Evolutionary conservation across 2,329 filamentous ascomycete genomes (phyloP).

Genomic region (Aspergillus tamarii): DNA sequence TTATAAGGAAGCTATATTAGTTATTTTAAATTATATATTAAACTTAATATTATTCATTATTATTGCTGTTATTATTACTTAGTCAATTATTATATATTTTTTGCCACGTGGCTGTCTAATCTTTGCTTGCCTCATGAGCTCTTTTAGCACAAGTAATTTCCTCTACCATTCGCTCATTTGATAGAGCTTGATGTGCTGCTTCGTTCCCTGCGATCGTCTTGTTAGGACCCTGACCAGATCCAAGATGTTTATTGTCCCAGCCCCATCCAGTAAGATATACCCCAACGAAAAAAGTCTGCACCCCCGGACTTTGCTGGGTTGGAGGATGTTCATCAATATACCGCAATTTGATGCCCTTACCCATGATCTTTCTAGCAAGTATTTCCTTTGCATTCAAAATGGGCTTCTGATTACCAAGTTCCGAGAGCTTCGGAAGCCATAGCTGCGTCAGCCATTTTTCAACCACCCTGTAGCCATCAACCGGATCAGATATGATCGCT

Average conservation of each 20-base stretch:
- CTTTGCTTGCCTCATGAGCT: constrained; percentile 8
- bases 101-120: not conserved
- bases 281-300: constrained; percentile 48
- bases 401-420: constrained; percentile 28
- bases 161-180: constrained; percentile 42
- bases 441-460: constrained; percentile 74
- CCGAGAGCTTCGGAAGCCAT: constrained; percentile 68
- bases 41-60: too few relatives aligned
- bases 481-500: constrained; percentile 68
- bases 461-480: constrained; percentile 63
- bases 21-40: too few relatives aligned
- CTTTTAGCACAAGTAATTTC: constrained; percentile 42
- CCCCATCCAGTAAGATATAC: constrained; percentile 54
- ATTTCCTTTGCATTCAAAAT: constrained; percentile 56
- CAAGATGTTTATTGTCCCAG: constrained; percentile 47
- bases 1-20: too few relatives aligned
- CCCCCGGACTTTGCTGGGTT: constrained; percentile 38
- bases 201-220: constrained; percentile 50
- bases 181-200: constrained; percentile 47
- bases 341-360: constrained; percentile 60
- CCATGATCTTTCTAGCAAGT: constrained; percentile 57
- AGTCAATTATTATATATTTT: not conserved
- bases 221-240: constrained; percentile 48
- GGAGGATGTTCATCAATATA: constrained; percentile 56
- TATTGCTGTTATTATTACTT: too few relatives aligned